Base-by-base conservation (phyloP, 306 rosid genomes). In the Rubus idaeus region DNA sequence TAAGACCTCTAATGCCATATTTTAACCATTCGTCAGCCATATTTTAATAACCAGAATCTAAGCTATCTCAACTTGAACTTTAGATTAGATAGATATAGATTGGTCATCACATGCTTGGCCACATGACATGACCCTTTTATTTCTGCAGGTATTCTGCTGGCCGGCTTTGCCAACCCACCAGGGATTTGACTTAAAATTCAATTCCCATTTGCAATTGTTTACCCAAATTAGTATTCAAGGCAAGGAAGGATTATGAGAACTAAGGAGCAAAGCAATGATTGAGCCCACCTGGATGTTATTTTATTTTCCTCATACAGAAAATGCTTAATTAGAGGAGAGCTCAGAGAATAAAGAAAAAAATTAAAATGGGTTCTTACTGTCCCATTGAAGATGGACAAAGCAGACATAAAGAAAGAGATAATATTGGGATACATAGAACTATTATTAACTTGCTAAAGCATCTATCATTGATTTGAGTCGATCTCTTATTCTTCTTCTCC, bases 301-400 rank as follows among this genome's bases (percentile, higher is more conserved):
- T 68, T 3, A 0, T 13, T 10, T 50, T 50, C 42, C 8, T 13
- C 11, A 6, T 35, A 35, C 3, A 37, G 42, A 63, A 37, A 62
- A 61, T 42, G 73, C 39, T 5, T 30, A 58, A 11, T 35, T 63
- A 23, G 57, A 58, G 80, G 35, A 81, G 75, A 83, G 68, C 70
- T 71, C 78, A 75, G 55, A 65, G 46, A 40, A 83, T 66, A 80
- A 68, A 57, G 70, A 40, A 46, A 68, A 70, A 60, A 58, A 71
- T 70, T 46, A 74, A 80, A 77, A 44, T 52, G 74, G 80, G 49
- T 75, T 81, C 78, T 68, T 71, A 14, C 30, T 75, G 89, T 79
- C 84, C n/a, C 84, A 83, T 74, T 75, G 58, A 56, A 67, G 80
- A 75, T 63, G 23, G 69, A 39, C 69, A 80, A 77, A 76, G 71